Base-by-base conservation (phyloP, 2,329 filamentous ascomycete species). In the Mariannaea elegans region DNA sequence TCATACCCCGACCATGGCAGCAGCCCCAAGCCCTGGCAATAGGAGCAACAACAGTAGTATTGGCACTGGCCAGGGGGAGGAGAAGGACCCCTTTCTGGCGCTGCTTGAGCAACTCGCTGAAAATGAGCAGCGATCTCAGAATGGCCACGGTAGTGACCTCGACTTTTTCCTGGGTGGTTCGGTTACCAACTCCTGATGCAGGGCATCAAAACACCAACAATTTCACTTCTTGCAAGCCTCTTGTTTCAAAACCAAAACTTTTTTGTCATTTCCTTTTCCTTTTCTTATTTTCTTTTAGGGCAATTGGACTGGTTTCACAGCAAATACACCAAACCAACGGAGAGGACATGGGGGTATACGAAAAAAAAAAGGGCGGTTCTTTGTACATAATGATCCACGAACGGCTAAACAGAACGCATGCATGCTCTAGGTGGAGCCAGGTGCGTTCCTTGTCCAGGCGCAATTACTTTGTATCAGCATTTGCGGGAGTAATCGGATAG, bases 31-130 rank as follows among this genome's bases (percentile, higher is more conserved):
- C 44, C 83, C 84, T 0, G 82, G 79, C 1, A 78, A 72, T 2
- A 77, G 78, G 63, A 86, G 83, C 71, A 80, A 81, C 54, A 80
- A 80, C 39, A 82, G 79, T 9, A 84, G 82, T 58, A 81, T 80
- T 0, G 81, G 78, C 2, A 82, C 81, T 2, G 79, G 75, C 0
- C 72, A 78, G 3, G 80, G 79, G 2, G 84, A 88, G 18, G 91
- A 94, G 65, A 93, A 91, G 67, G 92, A 95, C 71, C 91, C 92
- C 0, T 95, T 96, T 71, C 76, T 95, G 38, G 91, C 86, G 62
- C 77, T 95, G 39, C 78, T 95, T 32, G 92, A 95, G 73, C 91
- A 95, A 76, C 81, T 95, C 59, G 92, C 91, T 0, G 91, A 95
- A 75, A 93, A 92, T 69, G 91, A 94, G 75, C 85, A 90, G 53